Evolutionary conservation across 2,329 filamentous ascomycete genomes (phyloP).

Genomic region (Dactylellina leptospora): DNA sequence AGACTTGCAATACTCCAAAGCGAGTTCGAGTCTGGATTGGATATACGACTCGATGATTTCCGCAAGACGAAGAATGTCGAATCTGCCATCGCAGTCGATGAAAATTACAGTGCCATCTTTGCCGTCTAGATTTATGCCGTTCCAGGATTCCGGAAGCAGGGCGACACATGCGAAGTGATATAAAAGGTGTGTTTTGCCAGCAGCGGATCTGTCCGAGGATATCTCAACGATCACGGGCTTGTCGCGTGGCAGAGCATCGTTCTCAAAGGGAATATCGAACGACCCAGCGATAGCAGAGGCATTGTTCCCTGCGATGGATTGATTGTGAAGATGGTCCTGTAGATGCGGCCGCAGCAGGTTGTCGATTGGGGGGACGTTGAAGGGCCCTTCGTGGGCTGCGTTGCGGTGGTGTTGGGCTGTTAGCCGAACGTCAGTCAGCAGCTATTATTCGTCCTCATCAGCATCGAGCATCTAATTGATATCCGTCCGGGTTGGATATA

Average conservation of each 20-base stretch:
- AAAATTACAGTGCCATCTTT: conserved; percentile 65
- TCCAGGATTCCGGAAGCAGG: conserved; percentile 63
- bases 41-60: conserved; percentile 30
- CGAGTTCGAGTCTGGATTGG: conserved; percentile 7
- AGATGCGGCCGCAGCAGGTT: conserved; percentile 36
- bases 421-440: conserved; percentile 37
- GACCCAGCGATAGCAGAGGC: conserved; percentile 2
- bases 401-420: conserved; percentile 50
- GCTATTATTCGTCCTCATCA: conserved; percentile 7
- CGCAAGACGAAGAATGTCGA: conserved; percentile 61
- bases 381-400: conserved; percentile 15
- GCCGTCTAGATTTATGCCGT: conserved; percentile 61
- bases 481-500: background rate
- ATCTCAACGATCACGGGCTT: conserved; percentile 43
- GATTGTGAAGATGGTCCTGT: conserved; percentile 34
- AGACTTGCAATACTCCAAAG: conserved; percentile 40
- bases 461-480: background rate
- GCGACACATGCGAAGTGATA: conserved; percentile 67
- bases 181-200: conserved; percentile 69
- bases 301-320: conserved; percentile 6
- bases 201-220: conserved; percentile 30
- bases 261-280: conserved; percentile 25
- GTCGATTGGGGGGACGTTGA: conserved; percentile 39
- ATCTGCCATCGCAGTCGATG: conserved; percentile 67
- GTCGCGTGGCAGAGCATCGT: conserved; percentile 18